A percentile compares a stretch with the other conserved stretches of the same genome.
Evolutionary conservation across 2,329 filamentous ascomycete species (phyloP).

Genomic region (Cyclaneusma minus): DNA sequence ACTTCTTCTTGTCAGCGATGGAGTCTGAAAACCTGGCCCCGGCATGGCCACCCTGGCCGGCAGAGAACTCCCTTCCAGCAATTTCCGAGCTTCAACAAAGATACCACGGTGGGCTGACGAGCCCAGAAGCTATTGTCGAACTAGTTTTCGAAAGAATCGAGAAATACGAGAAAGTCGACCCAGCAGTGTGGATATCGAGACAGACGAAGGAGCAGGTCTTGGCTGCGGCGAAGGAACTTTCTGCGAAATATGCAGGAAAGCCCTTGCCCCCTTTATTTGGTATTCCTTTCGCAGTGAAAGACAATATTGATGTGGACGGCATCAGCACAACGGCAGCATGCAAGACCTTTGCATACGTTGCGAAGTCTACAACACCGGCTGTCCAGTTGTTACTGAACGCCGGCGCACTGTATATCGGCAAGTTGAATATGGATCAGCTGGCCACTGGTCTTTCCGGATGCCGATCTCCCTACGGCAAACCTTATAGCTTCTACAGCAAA

Average conservation of each 20-base stretch:
- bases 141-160: conserved; percentile 29
- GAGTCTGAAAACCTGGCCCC: conserved; percentile 10
- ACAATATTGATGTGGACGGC: conserved; percentile 35
- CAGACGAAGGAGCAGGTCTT: conserved; percentile 23
- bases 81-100: conserved; percentile 25
- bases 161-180: conserved; percentile 28
- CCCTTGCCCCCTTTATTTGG: conserved; percentile 37
- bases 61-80: conserved; percentile 10
- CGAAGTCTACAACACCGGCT: conserved; percentile 28
- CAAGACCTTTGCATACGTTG: conserved; percentile 29
- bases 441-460: conserved; percentile 45
- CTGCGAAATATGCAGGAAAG: conserved; percentile 22
- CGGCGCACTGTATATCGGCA: conserved; percentile 40
- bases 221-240: conserved; percentile 23
- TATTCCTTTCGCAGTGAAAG: conserved; percentile 40
- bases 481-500: conserved; percentile 32
- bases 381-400: conserved; percentile 30
- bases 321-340: conserved; percentile 35
- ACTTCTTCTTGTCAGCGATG: conserved; percentile 20
- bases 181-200: conserved; percentile 34
- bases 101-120: conserved; percentile 26
- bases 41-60: conserved; percentile 10
- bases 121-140: conserved; percentile 26
- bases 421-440: conserved; percentile 43
- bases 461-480: conserved; percentile 39